Evolutionary conservation across 768 basidiomycete species (phyloP), one percentile per base, ranked within the genome.

Genomic region (Calocybe cyanea): DNA sequence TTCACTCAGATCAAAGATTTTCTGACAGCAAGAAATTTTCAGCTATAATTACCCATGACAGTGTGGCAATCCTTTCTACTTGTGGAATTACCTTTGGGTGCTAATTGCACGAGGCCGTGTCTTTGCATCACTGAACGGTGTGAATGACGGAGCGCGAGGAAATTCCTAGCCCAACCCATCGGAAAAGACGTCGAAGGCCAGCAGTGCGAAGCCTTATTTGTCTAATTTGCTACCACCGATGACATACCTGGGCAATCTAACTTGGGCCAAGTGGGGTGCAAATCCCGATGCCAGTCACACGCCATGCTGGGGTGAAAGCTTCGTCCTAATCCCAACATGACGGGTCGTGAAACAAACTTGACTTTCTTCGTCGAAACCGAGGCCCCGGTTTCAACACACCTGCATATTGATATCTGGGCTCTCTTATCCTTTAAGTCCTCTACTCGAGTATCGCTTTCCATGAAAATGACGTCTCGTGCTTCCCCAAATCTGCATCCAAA

Each of bases 101-200:
- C 36, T 39, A 14, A 14, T 25, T 30, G 31, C 30, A 48, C 19
- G 17, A 38, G 41, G 46, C 15, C 21, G 33, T 44, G 28, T 8
- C 45, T 43, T 3, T 14, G 5, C 20, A 14, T 41, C 21, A 39
- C n/a, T 14, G 38, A 10, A 10, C 11, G n/a, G 38, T 42, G 20
- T 38, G 50, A 18, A 48, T 31, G 37, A 36, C 46, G 46, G 49
- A 37, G 40, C 42, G 45, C 50, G 43, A 48, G 33, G 43, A 38
- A 25, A 18, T 30, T 18, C 43, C 31, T 20, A 8, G 30, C 11
- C 13, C 31, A 42, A 7, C 4, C 30, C 30, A 41, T 31, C 41
- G 46, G 35, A 44, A 34, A 44, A 44, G 34, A 15, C 13, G 21
- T 44, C 31, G 23, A 38, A 11, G 13, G 41, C 17, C 20, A 18